Conservation (phyloP, 192 early-diverging fungal genomes). For the Spinellus fusiger region DNA sequence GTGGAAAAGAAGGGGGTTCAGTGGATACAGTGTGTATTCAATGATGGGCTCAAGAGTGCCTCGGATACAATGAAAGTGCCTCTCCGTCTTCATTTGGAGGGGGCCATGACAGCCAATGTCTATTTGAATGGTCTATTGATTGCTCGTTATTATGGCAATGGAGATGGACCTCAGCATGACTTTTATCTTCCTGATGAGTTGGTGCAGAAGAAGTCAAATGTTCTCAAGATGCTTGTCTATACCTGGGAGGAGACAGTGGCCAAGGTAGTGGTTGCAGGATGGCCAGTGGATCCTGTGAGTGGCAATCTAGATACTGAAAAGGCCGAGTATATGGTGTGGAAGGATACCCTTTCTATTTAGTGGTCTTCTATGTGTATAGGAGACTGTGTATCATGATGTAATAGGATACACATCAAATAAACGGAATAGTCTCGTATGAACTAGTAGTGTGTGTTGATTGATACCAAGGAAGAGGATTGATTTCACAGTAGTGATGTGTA, state of each 20-base stretch:
- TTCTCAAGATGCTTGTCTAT: conserved; percentile 44
- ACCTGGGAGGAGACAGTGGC: conserved; percentile 26
- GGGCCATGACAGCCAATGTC: conserved; percentile 63
- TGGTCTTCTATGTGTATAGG: neutral
- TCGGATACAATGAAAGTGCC: conserved; percentile 38
- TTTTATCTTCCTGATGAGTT: conserved; percentile 60
- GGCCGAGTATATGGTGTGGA: conserved; percentile 18
- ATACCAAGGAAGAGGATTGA: too few relatives aligned
- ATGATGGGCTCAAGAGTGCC: conserved; percentile 2
- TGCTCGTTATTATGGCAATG: conserved; percentile 64
- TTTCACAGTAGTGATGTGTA: too few relatives aligned
- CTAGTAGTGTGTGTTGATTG: too few relatives aligned
- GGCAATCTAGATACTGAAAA: conserved; percentile 13
- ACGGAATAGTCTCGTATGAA: too few relatives aligned
- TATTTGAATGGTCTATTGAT: conserved; percentile 64
- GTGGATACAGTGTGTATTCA: conserved; percentile 31
- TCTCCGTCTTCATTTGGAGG: conserved; percentile 56
- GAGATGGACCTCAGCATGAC: conserved; percentile 60
- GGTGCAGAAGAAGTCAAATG: conserved; percentile 31
- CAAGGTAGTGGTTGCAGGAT: conserved; percentile 12
- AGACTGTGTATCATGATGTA: too few relatives aligned
- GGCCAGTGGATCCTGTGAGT: conserved; percentile 18
- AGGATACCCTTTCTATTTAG: neutral
- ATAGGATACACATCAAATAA: neutral
- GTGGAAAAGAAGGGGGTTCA: conserved; percentile 13